A percentile compares a stretch with the other conserved stretches of the same genome.
Evolutionary conservation across 2,329 filamentous ascomycete species (phyloP).

Genomic region (Hypoxylon sp.): DNA sequence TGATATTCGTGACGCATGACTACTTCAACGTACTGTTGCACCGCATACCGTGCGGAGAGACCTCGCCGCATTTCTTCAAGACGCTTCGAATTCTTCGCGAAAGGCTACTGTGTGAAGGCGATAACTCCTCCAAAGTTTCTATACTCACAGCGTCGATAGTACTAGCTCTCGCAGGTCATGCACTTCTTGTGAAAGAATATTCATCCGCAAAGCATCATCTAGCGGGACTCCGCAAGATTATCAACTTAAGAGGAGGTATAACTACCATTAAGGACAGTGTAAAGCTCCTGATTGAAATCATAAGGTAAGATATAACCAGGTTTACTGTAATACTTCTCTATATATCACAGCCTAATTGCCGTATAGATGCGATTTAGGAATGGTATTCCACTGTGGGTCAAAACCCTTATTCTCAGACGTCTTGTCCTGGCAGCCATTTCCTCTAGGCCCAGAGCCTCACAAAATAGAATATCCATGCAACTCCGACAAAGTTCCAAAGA

Average conservation of each 20-base stretch:
- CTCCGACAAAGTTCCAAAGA: neutral
- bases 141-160: slow-evolving; percentile 55
- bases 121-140: slow-evolving; percentile 25
- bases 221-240: slow-evolving; percentile 57
- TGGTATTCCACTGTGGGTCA: slow-evolving; percentile 30
- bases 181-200: slow-evolving; percentile 52
- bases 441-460: neutral
- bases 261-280: slow-evolving; percentile 51
- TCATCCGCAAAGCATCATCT: slow-evolving; percentile 54
- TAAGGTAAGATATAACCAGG: slow-evolving; percentile 30
- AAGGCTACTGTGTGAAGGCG: slow-evolving; percentile 22
- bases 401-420: slow-evolving; percentile 24
- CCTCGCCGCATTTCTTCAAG: slow-evolving; percentile 34
- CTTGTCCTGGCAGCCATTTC: slow-evolving; percentile 15
- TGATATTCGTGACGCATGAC: slow-evolving; percentile 31
- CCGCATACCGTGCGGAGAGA: slow-evolving; percentile 5
- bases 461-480: neutral
- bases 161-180: slow-evolving; percentile 52
- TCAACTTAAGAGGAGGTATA: slow-evolving; percentile 57
- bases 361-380: slow-evolving; percentile 37
- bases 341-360: neutral
- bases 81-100: slow-evolving; percentile 35
- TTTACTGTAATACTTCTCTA: too few species aligned
- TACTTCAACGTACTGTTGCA: slow-evolving; percentile 26
- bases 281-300: slow-evolving; percentile 50